phyloP scores from a whole-genome alignment of 345 rosid genomes.

The Garcia nutans region DNA sequence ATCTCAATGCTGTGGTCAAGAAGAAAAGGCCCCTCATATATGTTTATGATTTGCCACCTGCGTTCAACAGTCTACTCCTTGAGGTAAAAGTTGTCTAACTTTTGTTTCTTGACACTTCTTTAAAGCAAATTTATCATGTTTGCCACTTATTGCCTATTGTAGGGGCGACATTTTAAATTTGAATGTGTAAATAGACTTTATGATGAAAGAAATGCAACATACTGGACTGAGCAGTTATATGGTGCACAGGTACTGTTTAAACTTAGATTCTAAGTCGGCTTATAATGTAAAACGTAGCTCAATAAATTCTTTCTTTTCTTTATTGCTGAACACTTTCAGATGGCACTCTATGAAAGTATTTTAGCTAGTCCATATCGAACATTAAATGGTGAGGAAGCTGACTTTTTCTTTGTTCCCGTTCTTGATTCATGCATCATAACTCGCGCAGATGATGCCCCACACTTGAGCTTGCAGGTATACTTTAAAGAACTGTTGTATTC shows the following conservation, averaged over 20 bases:
- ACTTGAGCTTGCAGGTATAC: constrained; percentile 67
- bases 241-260: constrained; percentile 76
- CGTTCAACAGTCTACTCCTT: constrained; percentile 87
- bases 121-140: constrained; percentile 17
- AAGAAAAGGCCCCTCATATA: constrained; percentile 91
- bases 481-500: constrained; percentile 3
- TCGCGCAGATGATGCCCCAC: constrained; percentile 94
- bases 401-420: constrained; percentile 95
- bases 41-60: constrained; percentile 90
- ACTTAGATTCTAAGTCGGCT: constrained; percentile 10
- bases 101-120: constrained; percentile 15
- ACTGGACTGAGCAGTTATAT: constrained; percentile 87
- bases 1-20: constrained; percentile 60
- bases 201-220: constrained; percentile 68
- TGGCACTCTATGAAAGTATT: constrained; percentile 90
- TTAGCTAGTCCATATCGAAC: constrained; percentile 81
- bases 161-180: constrained; percentile 91
- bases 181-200: constrained; percentile 91
- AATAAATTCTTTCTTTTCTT: background rate
- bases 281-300: constrained; percentile 13
- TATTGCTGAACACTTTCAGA: constrained; percentile 41
- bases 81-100: constrained; percentile 55
- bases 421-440: constrained; percentile 93
- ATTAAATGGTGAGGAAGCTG: constrained; percentile 93
- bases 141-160: constrained; percentile 28